Conservation (phyloP, 768 basidiomycete genomes). For the Rhizopogon rudus region DNA sequence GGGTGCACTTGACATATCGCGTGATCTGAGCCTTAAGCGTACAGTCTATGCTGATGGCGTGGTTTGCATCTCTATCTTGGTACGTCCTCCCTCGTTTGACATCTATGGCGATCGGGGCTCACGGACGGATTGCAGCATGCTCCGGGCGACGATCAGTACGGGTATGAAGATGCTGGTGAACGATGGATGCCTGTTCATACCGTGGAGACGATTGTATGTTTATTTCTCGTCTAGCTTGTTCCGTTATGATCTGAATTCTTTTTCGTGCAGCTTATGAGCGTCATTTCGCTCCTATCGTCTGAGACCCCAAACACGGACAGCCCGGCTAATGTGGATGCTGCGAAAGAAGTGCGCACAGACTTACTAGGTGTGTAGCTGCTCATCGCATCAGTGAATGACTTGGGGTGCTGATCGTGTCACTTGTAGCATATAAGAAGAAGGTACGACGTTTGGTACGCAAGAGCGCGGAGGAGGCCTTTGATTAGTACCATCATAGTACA, state of each 20-base stretch:
- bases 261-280: slow-evolving; percentile 74
- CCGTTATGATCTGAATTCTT: background rate
- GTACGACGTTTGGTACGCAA: slow-evolving; percentile 83
- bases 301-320: slow-evolving; percentile 90
- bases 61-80: slow-evolving; percentile 96
- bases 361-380: slow-evolving; percentile 40
- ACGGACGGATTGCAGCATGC: slow-evolving; percentile 57
- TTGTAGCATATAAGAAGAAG: slow-evolving; percentile 87
- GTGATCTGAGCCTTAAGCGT: background rate
- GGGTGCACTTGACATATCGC: background rate
- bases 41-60: slow-evolving; percentile 89
- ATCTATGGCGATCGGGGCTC: background rate
- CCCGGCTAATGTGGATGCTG: slow-evolving; percentile 95
- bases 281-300: slow-evolving; percentile 92
- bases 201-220: slow-evolving; percentile 87
- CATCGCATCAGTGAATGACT: background rate
- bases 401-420: slow-evolving; percentile 10
- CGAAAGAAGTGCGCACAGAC: slow-evolving; percentile 76
- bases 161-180: slow-evolving; percentile 96
- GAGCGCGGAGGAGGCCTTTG: slow-evolving; percentile 87
- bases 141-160: slow-evolving; percentile 94
- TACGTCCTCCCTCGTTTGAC: slow-evolving; percentile 15
- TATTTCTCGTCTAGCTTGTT: background rate
- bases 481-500: slow-evolving; percentile 30
- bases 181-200: slow-evolving; percentile 98